Percentiles rank a stretch among this genome's conserved stretches.
Evolutionary conservation across 192 early-diverging fungal genomes (phyloP).

Genomic region (Podila horticola): DNA sequence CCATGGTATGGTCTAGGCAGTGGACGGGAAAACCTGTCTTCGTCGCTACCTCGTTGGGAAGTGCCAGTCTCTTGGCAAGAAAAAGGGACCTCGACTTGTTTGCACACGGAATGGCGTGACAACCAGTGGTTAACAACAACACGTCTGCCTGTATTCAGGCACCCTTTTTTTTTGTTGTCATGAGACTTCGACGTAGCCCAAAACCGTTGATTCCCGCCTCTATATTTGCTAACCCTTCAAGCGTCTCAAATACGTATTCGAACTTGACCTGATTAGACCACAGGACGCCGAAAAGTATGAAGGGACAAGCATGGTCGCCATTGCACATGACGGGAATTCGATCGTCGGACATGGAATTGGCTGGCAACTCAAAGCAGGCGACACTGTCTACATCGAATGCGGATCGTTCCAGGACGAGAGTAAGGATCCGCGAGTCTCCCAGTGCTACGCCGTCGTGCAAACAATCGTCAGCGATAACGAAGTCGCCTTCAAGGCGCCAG

Average conservation of each 20-base stretch:
- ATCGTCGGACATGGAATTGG: slow-evolving; percentile 47
- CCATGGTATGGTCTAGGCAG: no score
- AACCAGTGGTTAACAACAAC: no score
- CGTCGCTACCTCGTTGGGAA: no score
- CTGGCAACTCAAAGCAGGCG: slow-evolving; percentile 28
- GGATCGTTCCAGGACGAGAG: slow-evolving; percentile 34
- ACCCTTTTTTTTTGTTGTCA: no score
- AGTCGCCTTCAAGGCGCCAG: slow-evolving; percentile 46
- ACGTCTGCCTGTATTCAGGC: no score
- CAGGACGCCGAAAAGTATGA: slow-evolving; percentile 47
- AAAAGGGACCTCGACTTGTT: no score
- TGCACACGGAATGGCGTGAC: no score
- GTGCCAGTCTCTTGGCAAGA: no score
- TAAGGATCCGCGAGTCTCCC: slow-evolving; percentile 35
- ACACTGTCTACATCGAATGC: slow-evolving; percentile 54
- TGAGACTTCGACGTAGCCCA: no score
- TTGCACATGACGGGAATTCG: slow-evolving; percentile 38
- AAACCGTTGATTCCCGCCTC: no score
- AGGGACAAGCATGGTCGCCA: slow-evolving; percentile 35
- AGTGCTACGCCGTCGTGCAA: slow-evolving; percentile 48
- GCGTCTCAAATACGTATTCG: neutral
- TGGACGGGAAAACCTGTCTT: no score
- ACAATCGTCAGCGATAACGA: slow-evolving; percentile 35
- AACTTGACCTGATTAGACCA: slow-evolving; percentile 21
- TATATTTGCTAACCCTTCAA: neutral